These are phyloP conservation scores for Nakazawaea ambrosiae DNA, from an alignment of 805 yeast species.

Conservation along the genomic window DNA sequence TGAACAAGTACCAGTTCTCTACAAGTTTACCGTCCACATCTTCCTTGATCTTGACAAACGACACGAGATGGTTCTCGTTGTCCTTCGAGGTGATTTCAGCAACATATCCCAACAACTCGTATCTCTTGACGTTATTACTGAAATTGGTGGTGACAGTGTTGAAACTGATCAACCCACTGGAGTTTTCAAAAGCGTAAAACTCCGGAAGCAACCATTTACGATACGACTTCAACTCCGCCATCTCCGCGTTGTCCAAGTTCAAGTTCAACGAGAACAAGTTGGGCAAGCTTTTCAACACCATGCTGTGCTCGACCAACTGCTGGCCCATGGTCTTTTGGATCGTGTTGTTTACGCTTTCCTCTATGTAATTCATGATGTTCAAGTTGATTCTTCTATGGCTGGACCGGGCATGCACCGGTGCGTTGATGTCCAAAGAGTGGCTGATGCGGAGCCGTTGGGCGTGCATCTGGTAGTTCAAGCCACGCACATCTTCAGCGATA, in stretches of 20 bases:
- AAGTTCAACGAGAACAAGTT: conserved; percentile 59
- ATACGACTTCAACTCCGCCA: conserved; percentile 39
- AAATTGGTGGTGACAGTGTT: conserved; percentile 25
- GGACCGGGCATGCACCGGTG: conserved; percentile 25
- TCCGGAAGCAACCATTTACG: conserved; percentile 57
- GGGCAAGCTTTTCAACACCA: conserved; percentile 50
- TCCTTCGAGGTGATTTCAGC: conserved; percentile 57
- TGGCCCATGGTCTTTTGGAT: conserved; percentile 41
- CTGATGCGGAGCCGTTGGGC: conserved; percentile 28
- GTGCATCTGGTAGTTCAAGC: conserved; percentile 31
- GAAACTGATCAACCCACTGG: conserved; percentile 28
- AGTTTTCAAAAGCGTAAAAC: conserved; percentile 41
- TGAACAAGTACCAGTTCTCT: conserved; percentile 72
- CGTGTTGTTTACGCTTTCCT: conserved; percentile 48
- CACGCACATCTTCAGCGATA: conserved; percentile 33
- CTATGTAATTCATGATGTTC: conserved; percentile 50
- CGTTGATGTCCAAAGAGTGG: conserved; percentile 36
- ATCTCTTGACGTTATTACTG: conserved; percentile 27
- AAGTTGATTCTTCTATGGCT: conserved; percentile 19
- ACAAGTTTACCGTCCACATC: conserved; percentile 14
- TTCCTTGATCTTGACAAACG: conserved; percentile 44
- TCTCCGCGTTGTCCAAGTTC: conserved; percentile 46
- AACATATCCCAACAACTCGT: conserved; percentile 62
- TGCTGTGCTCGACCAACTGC: conserved; percentile 49
- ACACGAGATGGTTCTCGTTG: conserved; percentile 55